phyloP scores from a whole-genome alignment of 163 green algal species.

The Chlamydomonas reinhardtii region DNA sequence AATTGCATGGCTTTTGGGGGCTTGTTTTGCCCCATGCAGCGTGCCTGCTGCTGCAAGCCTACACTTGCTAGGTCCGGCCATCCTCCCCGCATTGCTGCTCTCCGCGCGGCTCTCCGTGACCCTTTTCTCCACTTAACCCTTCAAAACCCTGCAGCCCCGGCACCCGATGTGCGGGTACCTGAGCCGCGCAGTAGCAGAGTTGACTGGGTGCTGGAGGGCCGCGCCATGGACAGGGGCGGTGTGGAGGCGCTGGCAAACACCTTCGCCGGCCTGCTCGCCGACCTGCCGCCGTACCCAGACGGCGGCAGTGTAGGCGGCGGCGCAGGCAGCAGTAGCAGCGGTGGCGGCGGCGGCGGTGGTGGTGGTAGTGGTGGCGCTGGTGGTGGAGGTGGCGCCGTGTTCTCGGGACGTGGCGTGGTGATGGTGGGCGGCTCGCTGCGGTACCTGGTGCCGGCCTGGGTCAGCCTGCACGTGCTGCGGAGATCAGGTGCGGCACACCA shows the following conservation, averaged over 20 bases:
- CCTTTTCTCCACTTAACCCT: neutral
- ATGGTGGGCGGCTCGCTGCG: constrained; percentile 68
- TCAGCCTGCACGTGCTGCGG: constrained; percentile 72
- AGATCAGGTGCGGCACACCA: constrained; percentile 14
- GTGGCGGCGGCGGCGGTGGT: neutral
- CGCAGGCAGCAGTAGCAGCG: neutral
- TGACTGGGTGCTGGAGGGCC: constrained; percentile 28
- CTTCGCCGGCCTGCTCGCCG: neutral
- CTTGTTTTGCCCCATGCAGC: neutral
- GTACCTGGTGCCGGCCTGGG: constrained; percentile 69
- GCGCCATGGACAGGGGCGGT: neutral
- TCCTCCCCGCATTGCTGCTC: too few species aligned
- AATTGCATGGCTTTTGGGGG: too few species aligned
- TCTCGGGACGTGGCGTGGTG: constrained; percentile 68
- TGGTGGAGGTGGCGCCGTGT: neutral
- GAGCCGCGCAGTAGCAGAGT: neutral
- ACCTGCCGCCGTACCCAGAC: constrained; percentile 11
- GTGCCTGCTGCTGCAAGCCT: too few species aligned
- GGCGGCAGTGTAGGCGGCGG: neutral
- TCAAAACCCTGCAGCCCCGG: neutral
- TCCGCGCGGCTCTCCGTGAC: neutral
- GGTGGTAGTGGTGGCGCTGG: neutral
- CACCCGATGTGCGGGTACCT: neutral
- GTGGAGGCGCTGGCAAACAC: neutral
- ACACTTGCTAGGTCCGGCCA: too few species aligned